phyloP scores from a whole-genome alignment of 169 alveolate species.

The Toxoplasma gondii region DNA sequence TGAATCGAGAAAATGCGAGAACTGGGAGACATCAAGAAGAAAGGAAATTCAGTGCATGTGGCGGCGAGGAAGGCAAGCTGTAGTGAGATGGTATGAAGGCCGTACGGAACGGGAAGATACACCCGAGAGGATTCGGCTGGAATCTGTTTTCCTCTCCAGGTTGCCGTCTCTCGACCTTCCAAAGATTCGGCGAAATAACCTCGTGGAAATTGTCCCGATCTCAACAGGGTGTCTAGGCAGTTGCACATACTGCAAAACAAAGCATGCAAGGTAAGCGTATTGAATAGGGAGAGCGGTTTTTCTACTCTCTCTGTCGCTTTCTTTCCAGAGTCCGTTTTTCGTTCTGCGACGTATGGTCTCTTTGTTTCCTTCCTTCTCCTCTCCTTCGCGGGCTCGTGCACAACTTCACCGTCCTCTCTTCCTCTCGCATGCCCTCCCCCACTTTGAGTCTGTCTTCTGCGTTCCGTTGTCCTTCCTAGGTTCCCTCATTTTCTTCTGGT shows the following conservation, averaged over 20 bases:
- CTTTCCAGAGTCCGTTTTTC: background rate
- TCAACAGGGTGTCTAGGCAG: slow-evolving; percentile 98
- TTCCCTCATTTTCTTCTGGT: too few relatives aligned
- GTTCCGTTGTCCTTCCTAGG: too few relatives aligned
- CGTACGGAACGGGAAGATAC: too few relatives aligned
- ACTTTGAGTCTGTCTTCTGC: too few relatives aligned
- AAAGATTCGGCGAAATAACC: slow-evolving; percentile 95
- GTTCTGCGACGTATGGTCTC: background rate
- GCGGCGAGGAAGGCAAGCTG: background rate
- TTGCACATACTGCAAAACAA: slow-evolving; percentile 99
- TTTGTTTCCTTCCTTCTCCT: background rate
- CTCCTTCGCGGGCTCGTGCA: background rate
- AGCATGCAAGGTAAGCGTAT: slow-evolving; percentile 87
- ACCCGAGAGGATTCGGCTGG: too few relatives aligned
- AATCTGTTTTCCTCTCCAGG: slow-evolving; percentile 22
- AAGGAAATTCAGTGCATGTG: background rate
- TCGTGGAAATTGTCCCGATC: slow-evolving; percentile 94
- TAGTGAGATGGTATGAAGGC: background rate
- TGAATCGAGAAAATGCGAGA: too few relatives aligned
- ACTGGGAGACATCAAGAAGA: background rate
- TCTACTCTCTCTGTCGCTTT: background rate
- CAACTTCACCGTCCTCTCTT: too few relatives aligned
- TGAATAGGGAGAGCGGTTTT: background rate
- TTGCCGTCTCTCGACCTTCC: slow-evolving; percentile 96
- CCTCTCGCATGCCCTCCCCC: too few relatives aligned